phyloP scores from a whole-genome alignment of 352 stramenopile genomes.

The Stramenopiles sp. region DNA sequence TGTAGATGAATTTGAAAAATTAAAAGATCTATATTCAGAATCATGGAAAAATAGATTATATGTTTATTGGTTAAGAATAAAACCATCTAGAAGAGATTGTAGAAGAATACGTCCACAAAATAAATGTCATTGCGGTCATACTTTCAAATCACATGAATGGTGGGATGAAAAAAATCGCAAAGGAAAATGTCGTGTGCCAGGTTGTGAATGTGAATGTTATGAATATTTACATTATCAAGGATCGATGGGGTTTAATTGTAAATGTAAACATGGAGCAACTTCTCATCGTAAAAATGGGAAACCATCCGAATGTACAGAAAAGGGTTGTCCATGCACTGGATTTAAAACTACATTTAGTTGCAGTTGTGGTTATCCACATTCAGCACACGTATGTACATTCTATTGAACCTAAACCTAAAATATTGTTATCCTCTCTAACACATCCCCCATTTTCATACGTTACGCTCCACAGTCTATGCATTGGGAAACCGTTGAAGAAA shows the following conservation, averaged over 20 bases:
- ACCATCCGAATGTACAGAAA: neutral
- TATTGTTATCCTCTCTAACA: no score
- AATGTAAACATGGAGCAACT: neutral
- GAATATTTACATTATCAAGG: neutral
- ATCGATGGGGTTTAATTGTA: neutral
- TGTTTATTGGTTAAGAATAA: neutral
- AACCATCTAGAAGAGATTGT: neutral
- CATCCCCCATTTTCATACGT: no score
- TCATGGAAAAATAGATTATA: neutral
- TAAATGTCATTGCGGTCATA: neutral
- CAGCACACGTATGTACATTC: no score
- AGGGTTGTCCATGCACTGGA: neutral
- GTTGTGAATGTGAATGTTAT: neutral
- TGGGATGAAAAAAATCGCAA: neutral
- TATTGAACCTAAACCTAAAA: no score
- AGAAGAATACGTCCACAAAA: neutral
- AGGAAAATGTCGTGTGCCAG: neutral
- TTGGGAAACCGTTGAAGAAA: neutral
- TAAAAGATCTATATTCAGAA: neutral
- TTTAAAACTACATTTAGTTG: neutral
- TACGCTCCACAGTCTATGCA: neutral
- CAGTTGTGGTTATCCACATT: neutral
- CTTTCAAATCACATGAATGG: neutral
- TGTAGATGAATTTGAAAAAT: neutral
- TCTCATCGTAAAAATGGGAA: neutral